phyloP scores from a whole-genome alignment of 768 basidiomycete genomes.

The Suillus occidentalis region DNA sequence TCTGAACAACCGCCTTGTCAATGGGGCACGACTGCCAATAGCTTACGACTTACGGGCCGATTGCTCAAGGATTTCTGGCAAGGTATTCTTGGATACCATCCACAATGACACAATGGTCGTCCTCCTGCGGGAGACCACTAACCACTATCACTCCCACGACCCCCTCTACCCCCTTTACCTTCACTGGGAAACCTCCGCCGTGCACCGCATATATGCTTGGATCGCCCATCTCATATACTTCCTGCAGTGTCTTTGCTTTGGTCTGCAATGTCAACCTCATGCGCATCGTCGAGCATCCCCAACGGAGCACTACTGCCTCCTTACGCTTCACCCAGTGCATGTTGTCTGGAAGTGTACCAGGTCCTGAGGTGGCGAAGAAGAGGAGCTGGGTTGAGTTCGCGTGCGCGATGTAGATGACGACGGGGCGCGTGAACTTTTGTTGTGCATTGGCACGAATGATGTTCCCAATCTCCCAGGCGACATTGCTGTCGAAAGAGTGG shows the following conservation, averaged over 20 bases:
- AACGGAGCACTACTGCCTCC: constrained; percentile 30
- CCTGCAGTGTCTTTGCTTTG: constrained; percentile 9
- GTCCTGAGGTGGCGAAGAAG: constrained; percentile 28
- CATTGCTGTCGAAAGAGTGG: constrained; percentile 29
- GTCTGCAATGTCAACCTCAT: constrained; percentile 20
- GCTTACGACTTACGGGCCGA: background rate
- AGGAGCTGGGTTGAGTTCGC: constrained; percentile 31
- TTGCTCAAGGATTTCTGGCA: constrained; percentile 5
- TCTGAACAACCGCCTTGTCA: background rate
- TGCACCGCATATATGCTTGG: constrained; percentile 31
- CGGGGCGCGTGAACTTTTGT: constrained; percentile 21
- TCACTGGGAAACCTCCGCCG: constrained; percentile 35
- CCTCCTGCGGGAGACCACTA: constrained; percentile 30
- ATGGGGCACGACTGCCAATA: background rate
- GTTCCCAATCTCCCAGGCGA: constrained; percentile 34
- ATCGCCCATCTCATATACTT: constrained; percentile 25
- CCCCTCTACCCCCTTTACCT: constrained; percentile 34
- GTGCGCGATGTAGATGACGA: constrained; percentile 29
- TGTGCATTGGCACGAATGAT: constrained; percentile 24
- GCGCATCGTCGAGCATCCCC: constrained; percentile 29
- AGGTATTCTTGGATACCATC: constrained; percentile 30
- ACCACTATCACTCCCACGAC: constrained; percentile 37
- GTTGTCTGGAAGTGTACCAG: constrained; percentile 32
- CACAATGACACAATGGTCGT: constrained; percentile 33
- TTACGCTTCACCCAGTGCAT: constrained; percentile 37